A percentile compares a stretch with the other conserved stretches of the same genome.
phyloP scores from a whole-genome alignment of 1,139 yeast species.

The Meyerozyma elateridarum region DNA sequence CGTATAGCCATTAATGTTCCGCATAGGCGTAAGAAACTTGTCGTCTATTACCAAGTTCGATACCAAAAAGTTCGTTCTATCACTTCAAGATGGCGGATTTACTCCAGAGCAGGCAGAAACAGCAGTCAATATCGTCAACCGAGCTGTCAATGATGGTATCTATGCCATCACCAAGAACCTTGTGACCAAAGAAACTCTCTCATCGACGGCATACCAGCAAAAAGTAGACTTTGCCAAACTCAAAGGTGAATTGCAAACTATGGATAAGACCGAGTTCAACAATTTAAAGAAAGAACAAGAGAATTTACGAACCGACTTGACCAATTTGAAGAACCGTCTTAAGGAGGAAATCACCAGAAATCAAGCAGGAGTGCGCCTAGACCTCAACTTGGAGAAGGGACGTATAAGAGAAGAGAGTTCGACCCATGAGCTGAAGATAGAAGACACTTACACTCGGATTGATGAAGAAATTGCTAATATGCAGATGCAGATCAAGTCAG shows the following conservation, averaged over 20 bases:
- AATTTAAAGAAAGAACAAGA: slow-evolving; percentile 85
- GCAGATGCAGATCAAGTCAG: slow-evolving; percentile 90
- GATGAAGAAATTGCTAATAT: slow-evolving; percentile 94
- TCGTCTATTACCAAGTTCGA: slow-evolving; percentile 57
- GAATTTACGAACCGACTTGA: slow-evolving; percentile 75
- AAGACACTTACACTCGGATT: slow-evolving; percentile 90
- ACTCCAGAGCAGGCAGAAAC: slow-evolving; percentile 73
- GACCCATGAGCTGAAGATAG: slow-evolving; percentile 86
- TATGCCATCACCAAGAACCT: slow-evolving; percentile 68
- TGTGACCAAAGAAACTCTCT: slow-evolving; percentile 75
- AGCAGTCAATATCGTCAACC: slow-evolving; percentile 68
- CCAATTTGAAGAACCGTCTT: slow-evolving; percentile 76
- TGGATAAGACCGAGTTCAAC: slow-evolving; percentile 83
- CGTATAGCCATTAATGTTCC: background rate
- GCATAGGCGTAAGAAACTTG: slow-evolving; percentile 12
- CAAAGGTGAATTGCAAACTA: slow-evolving; percentile 82
- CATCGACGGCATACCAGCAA: slow-evolving; percentile 87
- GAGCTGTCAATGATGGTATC: slow-evolving; percentile 80
- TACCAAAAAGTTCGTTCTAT: slow-evolving; percentile 69
- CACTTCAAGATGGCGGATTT: slow-evolving; percentile 69
- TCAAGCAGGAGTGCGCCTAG: slow-evolving; percentile 85
- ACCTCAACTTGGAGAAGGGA: slow-evolving; percentile 89
- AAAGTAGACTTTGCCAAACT: slow-evolving; percentile 94
- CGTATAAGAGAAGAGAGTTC: slow-evolving; percentile 92
- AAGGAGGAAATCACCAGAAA: slow-evolving; percentile 90